These are phyloP conservation scores for Pseudocercospora pini-densiflorae DNA, from an alignment of 2,329 filamentous ascomycete genomes.

Conservation along the genomic window DNA sequence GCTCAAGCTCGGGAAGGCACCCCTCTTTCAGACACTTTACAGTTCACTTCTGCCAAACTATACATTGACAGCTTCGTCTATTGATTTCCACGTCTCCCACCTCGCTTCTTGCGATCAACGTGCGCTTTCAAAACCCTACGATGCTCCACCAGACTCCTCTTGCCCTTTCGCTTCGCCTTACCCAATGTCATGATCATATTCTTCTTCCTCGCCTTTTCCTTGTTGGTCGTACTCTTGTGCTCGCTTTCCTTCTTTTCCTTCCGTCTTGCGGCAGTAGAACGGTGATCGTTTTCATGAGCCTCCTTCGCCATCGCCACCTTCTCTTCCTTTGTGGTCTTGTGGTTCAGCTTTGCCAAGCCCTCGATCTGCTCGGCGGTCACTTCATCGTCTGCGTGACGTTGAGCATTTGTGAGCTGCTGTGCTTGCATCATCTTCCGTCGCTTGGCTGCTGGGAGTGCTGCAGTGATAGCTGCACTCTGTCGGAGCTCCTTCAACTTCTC, in stretches of 20 bases:
- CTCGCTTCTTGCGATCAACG: constrained; percentile 79
- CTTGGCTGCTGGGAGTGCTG: constrained; percentile 55
- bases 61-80: background rate
- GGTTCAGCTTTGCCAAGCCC: constrained; percentile 74
- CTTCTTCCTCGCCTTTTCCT: constrained; percentile 96
- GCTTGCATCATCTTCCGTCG: constrained; percentile 44
- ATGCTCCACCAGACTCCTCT: constrained; percentile 88
- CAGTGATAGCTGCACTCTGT: constrained; percentile 71
- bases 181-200: constrained; percentile 98
- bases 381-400: constrained; percentile 76
- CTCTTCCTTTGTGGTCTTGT: constrained; percentile 89
- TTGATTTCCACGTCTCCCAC: constrained; percentile 76
- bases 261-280: constrained; percentile 80
- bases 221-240: constrained; percentile 96
- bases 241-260: constrained; percentile 85
- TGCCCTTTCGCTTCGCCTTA: constrained; percentile 94
- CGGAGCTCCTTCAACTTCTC: constrained; percentile 91
- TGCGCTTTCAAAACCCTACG: constrained; percentile 80
- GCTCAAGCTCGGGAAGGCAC: too few species aligned
- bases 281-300: constrained; percentile 64
- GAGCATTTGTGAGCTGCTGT: constrained; percentile 28
- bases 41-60: too few species aligned
- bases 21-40: too few species aligned
- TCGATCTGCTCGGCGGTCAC: constrained; percentile 92
- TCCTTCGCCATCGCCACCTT: constrained; percentile 81